Percentiles rank a stretch among this genome's conserved stretches.
Conservation (phyloP, 2,329 filamentous ascomycete genomes). For the Neophaeococcomyces aloes region DNA sequence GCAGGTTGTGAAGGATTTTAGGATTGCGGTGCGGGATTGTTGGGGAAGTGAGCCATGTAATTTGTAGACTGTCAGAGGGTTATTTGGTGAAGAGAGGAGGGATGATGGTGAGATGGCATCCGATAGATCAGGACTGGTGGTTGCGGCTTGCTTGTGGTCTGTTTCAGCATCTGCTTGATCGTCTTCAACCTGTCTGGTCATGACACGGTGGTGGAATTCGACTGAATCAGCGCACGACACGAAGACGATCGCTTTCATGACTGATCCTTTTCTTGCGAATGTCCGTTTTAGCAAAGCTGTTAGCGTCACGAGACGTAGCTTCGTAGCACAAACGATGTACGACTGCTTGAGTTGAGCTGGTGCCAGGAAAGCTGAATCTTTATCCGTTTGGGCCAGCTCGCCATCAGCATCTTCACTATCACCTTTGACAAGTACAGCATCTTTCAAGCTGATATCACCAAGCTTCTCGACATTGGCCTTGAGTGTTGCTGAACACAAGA, state of each 20-base stretch:
- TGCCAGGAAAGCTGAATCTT: slow-evolving; percentile 57
- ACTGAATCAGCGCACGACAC: slow-evolving; percentile 95
- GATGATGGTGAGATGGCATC: slow-evolving; percentile 57
- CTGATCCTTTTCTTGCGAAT: slow-evolving; percentile 76
- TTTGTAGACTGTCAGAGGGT: slow-evolving; percentile 68
- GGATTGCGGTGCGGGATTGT: slow-evolving; percentile 72
- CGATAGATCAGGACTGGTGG: slow-evolving; percentile 1
- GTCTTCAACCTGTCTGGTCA: slow-evolving; percentile 39
- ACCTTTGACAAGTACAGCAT: slow-evolving; percentile 76
- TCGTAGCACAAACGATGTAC: slow-evolving; percentile 77
- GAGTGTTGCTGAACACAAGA: slow-evolving; percentile 93
- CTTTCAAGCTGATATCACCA: slow-evolving; percentile 88
- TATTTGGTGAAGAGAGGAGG: slow-evolving; percentile 64
- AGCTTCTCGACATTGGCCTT: slow-evolving; percentile 94
- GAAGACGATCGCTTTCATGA: slow-evolving; percentile 96
- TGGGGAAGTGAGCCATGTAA: slow-evolving; percentile 90
- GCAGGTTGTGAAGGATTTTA: slow-evolving; percentile 66
- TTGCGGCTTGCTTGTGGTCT: slow-evolving; percentile 14
- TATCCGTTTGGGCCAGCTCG: slow-evolving; percentile 39
- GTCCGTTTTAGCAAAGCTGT: slow-evolving; percentile 74
- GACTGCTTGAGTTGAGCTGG: slow-evolving; percentile 90
- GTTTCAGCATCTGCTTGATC: slow-evolving; percentile 16
- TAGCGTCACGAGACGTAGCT: slow-evolving; percentile 80
- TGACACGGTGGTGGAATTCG: slow-evolving; percentile 86
- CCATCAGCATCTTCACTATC: slow-evolving; percentile 47